Base-by-base conservation (phyloP, 192 early-diverging fungal species). In the Backusella westeae region DNA sequence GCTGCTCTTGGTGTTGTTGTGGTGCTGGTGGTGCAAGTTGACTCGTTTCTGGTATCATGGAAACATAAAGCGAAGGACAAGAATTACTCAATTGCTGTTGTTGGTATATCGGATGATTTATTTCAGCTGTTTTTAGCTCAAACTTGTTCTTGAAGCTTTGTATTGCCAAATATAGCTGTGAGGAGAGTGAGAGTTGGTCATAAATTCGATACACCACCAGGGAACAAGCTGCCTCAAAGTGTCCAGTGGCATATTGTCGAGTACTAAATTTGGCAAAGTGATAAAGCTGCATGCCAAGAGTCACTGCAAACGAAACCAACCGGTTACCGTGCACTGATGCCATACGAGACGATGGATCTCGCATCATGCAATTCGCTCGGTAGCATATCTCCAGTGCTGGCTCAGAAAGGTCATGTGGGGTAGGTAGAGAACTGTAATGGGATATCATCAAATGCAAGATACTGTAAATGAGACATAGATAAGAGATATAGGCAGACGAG, bases 181-280 rank as follows among this genome's bases (percentile, higher is more conserved):
- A 29, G 8, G 70, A 71, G 41, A 71, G 39, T 46, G 41, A 17
- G 15, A 71, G 35, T 49, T 71, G 70, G 6, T 71, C 70, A 71
- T 46, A 46, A 32, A 71, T 71, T 10, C 21, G 42, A 49, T 49
- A 71, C 26, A 39, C 44, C 14, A 49, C 42, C 29, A 44, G 42
- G 42, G 42, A 32, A 17, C 29, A 44, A n/a, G 46, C 6, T 32
- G 41, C 70, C 12, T 71, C n/a, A 44, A 32, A 71, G 26, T 29
- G 23, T 19, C 42, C 41, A 35, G n/a, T 68, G 67, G n/a, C 35
- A 63, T 63, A 63, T 35, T 34, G 15, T 19, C 15, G 8, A 12
- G 34, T 35, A 35, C 67, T 36, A 36, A 35, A 68, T 68, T 68
- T 34, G 14, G 67, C 34, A 34, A 68, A 68, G 19, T 68, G 67